Evolutionary conservation across 192 early-diverging fungal genomes (phyloP), one percentile per base, ranked within the genome.

Genomic region (Gamsiella multidivaricata): DNA sequence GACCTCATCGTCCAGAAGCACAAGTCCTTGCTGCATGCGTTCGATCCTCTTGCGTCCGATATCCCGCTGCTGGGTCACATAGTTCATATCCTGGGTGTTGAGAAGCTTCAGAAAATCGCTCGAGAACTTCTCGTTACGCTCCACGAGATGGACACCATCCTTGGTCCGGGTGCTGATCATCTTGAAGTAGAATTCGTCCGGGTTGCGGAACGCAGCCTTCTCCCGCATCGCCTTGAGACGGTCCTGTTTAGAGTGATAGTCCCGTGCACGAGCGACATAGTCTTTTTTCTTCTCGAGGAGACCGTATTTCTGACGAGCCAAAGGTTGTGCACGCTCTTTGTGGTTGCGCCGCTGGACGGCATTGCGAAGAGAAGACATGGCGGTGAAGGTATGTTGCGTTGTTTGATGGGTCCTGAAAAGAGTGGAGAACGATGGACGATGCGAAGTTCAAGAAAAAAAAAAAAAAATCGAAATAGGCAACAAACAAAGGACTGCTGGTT

Each of bases 161-260:
- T 94, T 93, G 58, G 94, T 93, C 67, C 91, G 88, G 22, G 89
- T 70, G 67, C 92, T 92, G 76, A 96, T 89, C 97, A 99, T 99
- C 79, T 91, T 93, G 72, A 95, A 97, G 86, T 98, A 98, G 80
- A 99, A 99, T 85, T 99, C 97, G 80, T 99, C 97, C 3, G 94
- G 95, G 83, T 99, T 99, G 68, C 91, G 83, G 57, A 89, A 84
- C 15, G 89, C 80, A 3, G 97, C 97, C 70, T 96, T 97, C 71
- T 94, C 88, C 31, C 89, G 86, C 78, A 99, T 85, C 25, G 90
- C 86, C 85, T 93, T 94, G 55, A 99, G 85, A 41, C 89, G 82
- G 45, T 93, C 87, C 83, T 97, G 88, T 81, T 99, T 97, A 17
- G 79, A 83, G 70, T 94, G 89, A 83, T 89, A 97, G 79, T 99